These are phyloP conservation scores for Fusarium virguliforme DNA, from an alignment of 2,329 filamentous ascomycete genomes.

Conservation along the genomic window DNA sequence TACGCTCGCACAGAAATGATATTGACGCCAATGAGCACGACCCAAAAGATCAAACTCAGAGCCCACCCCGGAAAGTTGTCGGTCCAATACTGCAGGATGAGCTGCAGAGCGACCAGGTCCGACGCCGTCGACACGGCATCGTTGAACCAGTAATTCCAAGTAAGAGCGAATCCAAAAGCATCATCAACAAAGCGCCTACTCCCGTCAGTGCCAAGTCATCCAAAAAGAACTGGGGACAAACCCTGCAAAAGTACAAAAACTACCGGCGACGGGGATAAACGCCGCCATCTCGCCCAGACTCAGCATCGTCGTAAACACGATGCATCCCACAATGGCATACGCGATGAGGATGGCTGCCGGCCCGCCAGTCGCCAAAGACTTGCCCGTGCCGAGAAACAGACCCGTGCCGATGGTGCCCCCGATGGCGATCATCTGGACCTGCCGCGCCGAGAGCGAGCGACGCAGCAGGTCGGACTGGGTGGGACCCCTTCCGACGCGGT, in stretches of 20 bases:
- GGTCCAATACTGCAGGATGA: constrained; percentile 75
- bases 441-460: constrained; percentile 72
- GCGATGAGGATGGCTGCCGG: constrained; percentile 72
- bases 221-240: constrained; percentile 58
- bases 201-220: constrained; percentile 52
- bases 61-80: constrained; percentile 75
- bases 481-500: constrained; percentile 28
- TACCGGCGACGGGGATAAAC: constrained; percentile 67
- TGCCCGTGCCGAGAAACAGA: constrained; percentile 75
- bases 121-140: constrained; percentile 70
- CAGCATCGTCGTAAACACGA: constrained; percentile 73
- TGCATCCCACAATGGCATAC: constrained; percentile 70
- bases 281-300: constrained; percentile 74
- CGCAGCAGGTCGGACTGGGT: constrained; percentile 64
- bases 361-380: constrained; percentile 72
- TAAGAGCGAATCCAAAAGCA: constrained; percentile 69
- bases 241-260: constrained; percentile 67
- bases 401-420: constrained; percentile 74
- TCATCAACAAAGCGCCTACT: constrained; percentile 66
- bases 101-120: constrained; percentile 69
- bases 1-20: constrained; percentile 56
- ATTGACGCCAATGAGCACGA: constrained; percentile 65
- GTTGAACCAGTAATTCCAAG: constrained; percentile 78
- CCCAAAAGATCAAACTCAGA: constrained; percentile 74
- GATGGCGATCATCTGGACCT: constrained; percentile 79